Percentiles rank a stretch among this genome's conserved stretches.
Evolutionary conservation across 805 yeast species (phyloP).

Genomic region (Millerozyma miso): DNA sequence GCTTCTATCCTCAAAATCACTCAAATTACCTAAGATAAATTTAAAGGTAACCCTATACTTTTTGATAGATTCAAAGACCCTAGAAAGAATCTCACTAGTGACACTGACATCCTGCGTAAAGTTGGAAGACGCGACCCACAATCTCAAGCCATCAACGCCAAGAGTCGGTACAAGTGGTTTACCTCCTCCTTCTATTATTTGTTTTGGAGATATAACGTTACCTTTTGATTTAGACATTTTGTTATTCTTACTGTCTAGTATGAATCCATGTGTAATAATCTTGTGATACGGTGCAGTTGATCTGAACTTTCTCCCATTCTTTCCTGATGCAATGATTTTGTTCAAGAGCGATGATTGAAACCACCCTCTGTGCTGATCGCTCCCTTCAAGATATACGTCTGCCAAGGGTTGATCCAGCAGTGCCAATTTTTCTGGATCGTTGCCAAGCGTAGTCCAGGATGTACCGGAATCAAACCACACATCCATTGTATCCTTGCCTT

Average conservation of each 20-base stretch:
- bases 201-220: slow-evolving; percentile 67
- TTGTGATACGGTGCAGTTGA: slow-evolving; percentile 58
- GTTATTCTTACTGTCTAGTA: slow-evolving; percentile 75
- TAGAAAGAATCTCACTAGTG: slow-evolving; percentile 65
- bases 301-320: slow-evolving; percentile 29
- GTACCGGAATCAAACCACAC: slow-evolving; percentile 99
- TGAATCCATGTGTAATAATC: slow-evolving; percentile 90
- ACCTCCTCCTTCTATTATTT: slow-evolving; percentile 59
- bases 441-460: slow-evolving; percentile 68
- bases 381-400: slow-evolving; percentile 89
- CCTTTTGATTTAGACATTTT: slow-evolving; percentile 96
- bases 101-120: slow-evolving; percentile 76
- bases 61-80: slow-evolving; percentile 76
- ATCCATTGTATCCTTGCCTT: slow-evolving; percentile 92
- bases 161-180: slow-evolving; percentile 49
- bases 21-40: slow-evolving; percentile 76
- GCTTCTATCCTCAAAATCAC: slow-evolving; percentile 28
- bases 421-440: slow-evolving; percentile 29
- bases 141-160: slow-evolving; percentile 87
- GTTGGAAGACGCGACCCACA: slow-evolving; percentile 88
- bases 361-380: slow-evolving; percentile 99
- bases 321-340: slow-evolving; percentile 53
- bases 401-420: slow-evolving; percentile 39
- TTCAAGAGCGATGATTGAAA: slow-evolving; percentile 90
- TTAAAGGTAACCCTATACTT: slow-evolving; percentile 79